Percentiles rank a stretch among this genome's conserved stretches.
phyloP scores from a whole-genome alignment of 768 basidiomycete genomes.

The Zangia roseola region DNA sequence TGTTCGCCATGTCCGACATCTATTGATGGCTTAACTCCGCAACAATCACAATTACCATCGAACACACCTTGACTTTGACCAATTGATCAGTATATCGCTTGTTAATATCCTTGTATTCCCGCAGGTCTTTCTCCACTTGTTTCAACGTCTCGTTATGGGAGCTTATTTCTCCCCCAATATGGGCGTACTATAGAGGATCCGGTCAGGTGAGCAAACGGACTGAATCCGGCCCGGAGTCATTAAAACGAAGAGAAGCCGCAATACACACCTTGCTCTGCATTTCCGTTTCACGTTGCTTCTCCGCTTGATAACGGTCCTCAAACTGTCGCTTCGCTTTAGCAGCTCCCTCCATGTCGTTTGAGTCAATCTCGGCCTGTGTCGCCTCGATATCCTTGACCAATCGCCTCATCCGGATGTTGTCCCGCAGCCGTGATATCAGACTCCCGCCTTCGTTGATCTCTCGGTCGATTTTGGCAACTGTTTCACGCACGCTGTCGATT shows the following conservation, averaged over 20 bases:
- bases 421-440: constrained; percentile 66
- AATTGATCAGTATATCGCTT: constrained; percentile 88
- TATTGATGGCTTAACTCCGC: constrained; percentile 29
- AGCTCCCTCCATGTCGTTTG: constrained; percentile 81
- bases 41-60: background rate
- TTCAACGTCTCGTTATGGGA: constrained; percentile 67
- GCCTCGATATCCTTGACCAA: constrained; percentile 63
- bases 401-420: constrained; percentile 79
- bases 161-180: constrained; percentile 79
- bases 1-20: constrained; percentile 98
- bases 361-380: constrained; percentile 69
- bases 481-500: constrained; percentile 40
- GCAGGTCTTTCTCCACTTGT: constrained; percentile 65
- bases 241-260: background rate
- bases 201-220: background rate
- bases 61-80: constrained; percentile 85
- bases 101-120: constrained; percentile 84
- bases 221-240: background rate
- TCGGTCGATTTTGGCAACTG: constrained; percentile 62
- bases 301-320: constrained; percentile 71
- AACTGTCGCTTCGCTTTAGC: constrained; percentile 83
- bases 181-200: constrained; percentile 56
- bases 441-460: constrained; percentile 79
- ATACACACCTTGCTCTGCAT: constrained; percentile 62
- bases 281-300: constrained; percentile 70